Conservation (phyloP, 495 filamentous ascomycete species). For the Hypoxylon cercidicola region DNA sequence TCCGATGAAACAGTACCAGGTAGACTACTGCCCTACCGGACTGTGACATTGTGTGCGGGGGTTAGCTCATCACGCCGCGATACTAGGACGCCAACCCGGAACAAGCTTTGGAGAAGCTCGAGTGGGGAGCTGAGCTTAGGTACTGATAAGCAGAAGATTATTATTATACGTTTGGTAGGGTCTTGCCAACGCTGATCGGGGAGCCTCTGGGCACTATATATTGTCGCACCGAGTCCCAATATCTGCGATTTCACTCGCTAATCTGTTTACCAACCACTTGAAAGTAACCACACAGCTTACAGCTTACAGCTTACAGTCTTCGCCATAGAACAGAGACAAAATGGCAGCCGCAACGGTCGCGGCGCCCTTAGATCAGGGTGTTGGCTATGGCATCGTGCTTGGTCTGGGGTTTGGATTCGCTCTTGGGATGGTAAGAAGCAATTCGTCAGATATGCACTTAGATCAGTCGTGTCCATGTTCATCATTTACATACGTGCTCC, state of each 20-base stretch:
- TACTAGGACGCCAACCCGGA: slow-evolving; percentile 29
- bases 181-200: neutral
- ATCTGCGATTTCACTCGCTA: neutral
- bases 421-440: slow-evolving; percentile 73
- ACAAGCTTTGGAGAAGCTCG: slow-evolving; percentile 24
- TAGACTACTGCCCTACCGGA: neutral
- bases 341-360: slow-evolving; percentile 35
- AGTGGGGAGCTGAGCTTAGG: slow-evolving; percentile 23
- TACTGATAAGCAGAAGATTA: slow-evolving; percentile 35
- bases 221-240: slow-evolving; percentile 6
- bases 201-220: slow-evolving; percentile 21
- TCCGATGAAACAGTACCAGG: slow-evolving; percentile 25
- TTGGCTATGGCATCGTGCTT: slow-evolving; percentile 86
- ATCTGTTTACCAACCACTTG: slow-evolving; percentile 6
- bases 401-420: slow-evolving; percentile 82
- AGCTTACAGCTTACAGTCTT: slow-evolving; percentile 3
- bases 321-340: slow-evolving; percentile 5
- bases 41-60: slow-evolving; percentile 40
- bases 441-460: neutral
- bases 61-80: slow-evolving; percentile 18
- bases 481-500: neutral
- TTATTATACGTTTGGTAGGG: slow-evolving; percentile 22
- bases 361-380: slow-evolving; percentile 73
- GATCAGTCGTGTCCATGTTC: neutral
- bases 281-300: neutral